phyloP scores from a whole-genome alignment of 257 asterid genomes.

The Nicotiana tomentosiformis region DNA sequence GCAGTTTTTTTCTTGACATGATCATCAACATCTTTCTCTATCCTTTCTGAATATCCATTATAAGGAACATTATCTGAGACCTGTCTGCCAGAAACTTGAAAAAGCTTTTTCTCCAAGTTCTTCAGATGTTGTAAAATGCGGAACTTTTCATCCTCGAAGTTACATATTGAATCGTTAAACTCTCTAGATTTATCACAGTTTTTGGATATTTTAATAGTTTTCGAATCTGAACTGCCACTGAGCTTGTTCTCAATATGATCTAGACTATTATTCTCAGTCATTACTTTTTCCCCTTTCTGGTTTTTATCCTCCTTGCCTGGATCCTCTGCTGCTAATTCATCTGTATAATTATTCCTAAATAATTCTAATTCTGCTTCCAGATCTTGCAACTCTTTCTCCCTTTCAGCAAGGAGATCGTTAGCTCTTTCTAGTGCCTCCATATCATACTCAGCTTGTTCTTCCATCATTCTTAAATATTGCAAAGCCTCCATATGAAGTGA shows the following conservation, averaged over 20 bases:
- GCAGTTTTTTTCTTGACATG: slow-evolving; percentile 6
- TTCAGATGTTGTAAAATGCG: slow-evolving; percentile 17
- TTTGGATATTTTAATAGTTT: slow-evolving; percentile 10
- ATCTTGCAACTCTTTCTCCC: slow-evolving; percentile 81
- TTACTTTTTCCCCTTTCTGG: slow-evolving; percentile 8
- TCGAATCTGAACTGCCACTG: slow-evolving; percentile 18
- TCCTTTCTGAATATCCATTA: slow-evolving; percentile 22
- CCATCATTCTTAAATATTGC: slow-evolving; percentile 94
- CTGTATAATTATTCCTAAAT: slow-evolving; percentile 30
- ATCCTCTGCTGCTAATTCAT: slow-evolving; percentile 27
- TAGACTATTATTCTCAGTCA: slow-evolving; percentile 7
- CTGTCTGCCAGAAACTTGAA: slow-evolving; percentile 26
- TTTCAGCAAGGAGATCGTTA: slow-evolving; percentile 69
- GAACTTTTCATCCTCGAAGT: slow-evolving; percentile 43
- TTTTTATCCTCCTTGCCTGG: slow-evolving; percentile 13
- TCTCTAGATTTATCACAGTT: slow-evolving; percentile 16
- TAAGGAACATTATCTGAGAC: slow-evolving; percentile 16
- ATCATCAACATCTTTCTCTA: slow-evolving; percentile 12
- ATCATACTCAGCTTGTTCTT: slow-evolving; percentile 90
- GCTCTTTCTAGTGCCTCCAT: slow-evolving; percentile 79
- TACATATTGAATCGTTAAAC: slow-evolving; percentile 18
- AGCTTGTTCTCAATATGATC: slow-evolving; percentile 10
- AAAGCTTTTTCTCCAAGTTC: slow-evolving; percentile 22
- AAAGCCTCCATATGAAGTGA: slow-evolving; percentile 85
- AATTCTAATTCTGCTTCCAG: slow-evolving; percentile 65